phyloP scores from a whole-genome alignment of 2,329 filamentous ascomycete species.

The Penicillium sclerotigenum region DNA sequence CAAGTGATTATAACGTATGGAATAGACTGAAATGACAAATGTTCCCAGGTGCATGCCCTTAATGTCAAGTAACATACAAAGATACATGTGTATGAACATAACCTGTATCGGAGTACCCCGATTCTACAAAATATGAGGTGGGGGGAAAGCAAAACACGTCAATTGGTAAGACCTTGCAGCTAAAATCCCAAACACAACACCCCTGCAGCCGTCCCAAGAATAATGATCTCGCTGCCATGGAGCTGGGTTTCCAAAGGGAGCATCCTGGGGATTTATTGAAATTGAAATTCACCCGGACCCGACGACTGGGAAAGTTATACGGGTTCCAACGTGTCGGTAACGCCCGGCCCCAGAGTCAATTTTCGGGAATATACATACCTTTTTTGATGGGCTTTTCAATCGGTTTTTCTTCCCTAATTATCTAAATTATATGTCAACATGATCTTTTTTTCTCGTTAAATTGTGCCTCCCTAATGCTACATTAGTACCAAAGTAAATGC shows the following conservation, averaged over 20 bases:
- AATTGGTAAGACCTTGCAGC: background rate
- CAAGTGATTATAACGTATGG: background rate
- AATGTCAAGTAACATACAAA: background rate
- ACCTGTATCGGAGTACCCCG: constrained; percentile 14
- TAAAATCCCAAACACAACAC: background rate
- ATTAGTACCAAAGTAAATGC: background rate
- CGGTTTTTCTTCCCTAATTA: background rate
- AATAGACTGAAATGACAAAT: background rate
- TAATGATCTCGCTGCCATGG: constrained; percentile 14
- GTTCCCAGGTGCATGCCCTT: background rate
- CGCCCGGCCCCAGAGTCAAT: constrained; percentile 18
- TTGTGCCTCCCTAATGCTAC: background rate
- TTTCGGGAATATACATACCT: background rate
- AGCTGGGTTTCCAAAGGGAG: constrained; percentile 16
- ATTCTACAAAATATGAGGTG: background rate
- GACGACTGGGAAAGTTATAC: constrained; percentile 19
- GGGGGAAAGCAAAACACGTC: background rate
- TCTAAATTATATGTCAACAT: accelerated
- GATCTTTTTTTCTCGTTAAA: background rate
- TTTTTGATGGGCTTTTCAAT: background rate
- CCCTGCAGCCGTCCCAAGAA: constrained; percentile 14
- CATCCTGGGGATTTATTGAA: constrained; percentile 12
- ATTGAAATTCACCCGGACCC: constrained; percentile 15
- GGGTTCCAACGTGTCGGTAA: constrained; percentile 25
- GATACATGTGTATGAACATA: background rate